Evolutionary conservation across 805 yeast genomes (phyloP), one percentile per base, ranked within the genome.

Genomic region (Pichia phayaonensis): DNA sequence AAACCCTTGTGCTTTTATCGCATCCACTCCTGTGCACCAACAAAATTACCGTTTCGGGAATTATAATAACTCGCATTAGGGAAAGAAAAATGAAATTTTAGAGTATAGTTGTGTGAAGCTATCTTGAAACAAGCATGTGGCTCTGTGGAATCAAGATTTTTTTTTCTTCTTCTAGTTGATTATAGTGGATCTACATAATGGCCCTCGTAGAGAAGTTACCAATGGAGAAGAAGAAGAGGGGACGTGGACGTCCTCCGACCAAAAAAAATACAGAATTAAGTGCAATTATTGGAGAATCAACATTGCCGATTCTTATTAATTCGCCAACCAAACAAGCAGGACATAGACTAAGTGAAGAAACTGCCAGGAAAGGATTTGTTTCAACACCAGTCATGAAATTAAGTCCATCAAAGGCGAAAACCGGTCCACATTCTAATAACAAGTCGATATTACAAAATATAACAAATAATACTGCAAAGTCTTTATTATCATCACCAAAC

Each of bases 311-410:
- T 7, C 51, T 56, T 2, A 51, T 63, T 16, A 56, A 54, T 44
- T 40, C 61, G 2, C 56, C 52, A 7, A 42, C 38, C 10, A 34
- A 45, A 12, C 43, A 56, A 34, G 61, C 55, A 54, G 64, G 63
- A 10, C 57, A 56, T 20, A 55, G 56, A 23, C 56, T 59, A 42
- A 62, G 67, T 8, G 65, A 66, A 8, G 67, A 67, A 3, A 59
- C 60, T 12, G 57, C 60, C 6, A 57, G 57, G 40, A 62, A 63
- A 48, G 67, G 65, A 18, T 56, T 64, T 42, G 54, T 59, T 34
- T 60, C 68, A 2, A 61, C 63, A 8, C 68, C 69, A 8, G 59
- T 64, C n/a, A 65, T 65, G 68, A 58, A 59, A 34, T 56, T 65
- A n/a, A 63, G 61, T 21, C 67, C 66, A 4, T 45, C 46, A 4